phyloP scores from a whole-genome alignment of 345 rosid genomes.

The Eutrema japonicum region DNA sequence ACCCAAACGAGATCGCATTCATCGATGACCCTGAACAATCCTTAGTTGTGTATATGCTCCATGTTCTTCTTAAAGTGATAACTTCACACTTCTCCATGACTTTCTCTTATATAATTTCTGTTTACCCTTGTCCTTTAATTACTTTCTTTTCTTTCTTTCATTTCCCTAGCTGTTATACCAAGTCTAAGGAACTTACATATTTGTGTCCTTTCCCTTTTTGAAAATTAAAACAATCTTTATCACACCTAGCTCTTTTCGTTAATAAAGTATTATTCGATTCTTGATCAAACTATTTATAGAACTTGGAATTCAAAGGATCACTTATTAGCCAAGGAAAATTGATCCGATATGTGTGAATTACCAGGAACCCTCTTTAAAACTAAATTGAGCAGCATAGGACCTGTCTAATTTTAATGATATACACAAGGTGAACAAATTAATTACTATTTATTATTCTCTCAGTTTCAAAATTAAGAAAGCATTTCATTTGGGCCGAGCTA shows the following conservation, averaged over 20 bases:
- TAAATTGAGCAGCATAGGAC: too few relatives aligned
- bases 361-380: neutral
- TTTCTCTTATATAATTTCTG: constrained; percentile 34
- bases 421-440: too few relatives aligned
- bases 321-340: constrained; percentile 3
- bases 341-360: neutral
- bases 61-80: constrained; percentile 54
- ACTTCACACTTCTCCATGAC: constrained; percentile 50
- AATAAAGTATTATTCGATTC: neutral
- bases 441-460: too few relatives aligned
- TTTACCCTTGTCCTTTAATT: neutral
- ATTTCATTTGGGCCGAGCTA: too few relatives aligned
- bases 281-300: neutral
- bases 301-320: neutral
- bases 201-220: neutral
- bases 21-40: constrained; percentile 57
- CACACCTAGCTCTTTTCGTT: neutral
- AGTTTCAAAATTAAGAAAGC: too few relatives aligned
- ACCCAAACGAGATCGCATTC: constrained; percentile 77
- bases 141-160: neutral
- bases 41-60: constrained; percentile 62
- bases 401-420: too few relatives aligned
- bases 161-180: neutral
- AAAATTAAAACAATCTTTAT: neutral
- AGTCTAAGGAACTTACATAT: neutral